phyloP scores from a whole-genome alignment of 208 protist species.

The Crithidia expoeki region DNA sequence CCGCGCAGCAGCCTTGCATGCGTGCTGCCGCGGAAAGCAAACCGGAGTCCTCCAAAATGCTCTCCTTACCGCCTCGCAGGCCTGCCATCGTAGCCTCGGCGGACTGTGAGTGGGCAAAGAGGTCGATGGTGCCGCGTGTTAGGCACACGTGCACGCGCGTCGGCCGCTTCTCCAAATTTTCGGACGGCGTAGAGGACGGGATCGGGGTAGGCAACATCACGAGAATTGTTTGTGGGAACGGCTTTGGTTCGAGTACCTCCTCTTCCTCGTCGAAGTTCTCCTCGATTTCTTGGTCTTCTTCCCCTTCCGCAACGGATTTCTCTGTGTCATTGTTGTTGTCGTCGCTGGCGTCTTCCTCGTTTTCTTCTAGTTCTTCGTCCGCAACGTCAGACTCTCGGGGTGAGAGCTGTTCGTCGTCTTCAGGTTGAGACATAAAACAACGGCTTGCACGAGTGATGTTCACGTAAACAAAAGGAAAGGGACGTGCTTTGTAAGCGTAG shows the following conservation, averaged over 20 bases:
- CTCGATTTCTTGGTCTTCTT: slow-evolving; percentile 1
- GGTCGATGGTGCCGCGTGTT: slow-evolving; percentile 22
- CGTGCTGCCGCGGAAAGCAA: neutral
- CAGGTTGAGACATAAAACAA: slow-evolving; percentile 3
- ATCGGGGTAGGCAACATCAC: slow-evolving; percentile 9
- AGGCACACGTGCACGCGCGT: slow-evolving; percentile 32
- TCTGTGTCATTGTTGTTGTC: slow-evolving; percentile 1
- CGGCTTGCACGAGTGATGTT: too few species aligned
- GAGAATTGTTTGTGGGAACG: slow-evolving; percentile 21
- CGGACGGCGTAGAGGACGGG: neutral
- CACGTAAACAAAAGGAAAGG: neutral
- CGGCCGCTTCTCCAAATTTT: neutral
- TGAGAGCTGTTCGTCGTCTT: slow-evolving; percentile 3
- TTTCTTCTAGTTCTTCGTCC: slow-evolving; percentile 24
- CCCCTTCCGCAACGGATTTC: neutral
- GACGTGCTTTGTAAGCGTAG: too few species aligned
- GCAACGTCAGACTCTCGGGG: slow-evolving; percentile 1
- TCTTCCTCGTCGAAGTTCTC: slow-evolving; percentile 44
- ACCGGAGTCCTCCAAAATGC: neutral
- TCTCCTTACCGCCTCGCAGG: slow-evolving; percentile 23
- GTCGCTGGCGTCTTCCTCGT: slow-evolving; percentile 15
- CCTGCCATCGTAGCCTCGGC: too few species aligned
- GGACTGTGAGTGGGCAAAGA: too few species aligned
- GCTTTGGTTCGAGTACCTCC: slow-evolving; percentile 27
- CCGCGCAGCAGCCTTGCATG: slow-evolving; percentile 25